phyloP scores from a whole-genome alignment of 2,329 filamentous ascomycete species.

The Penicillium sp. region DNA sequence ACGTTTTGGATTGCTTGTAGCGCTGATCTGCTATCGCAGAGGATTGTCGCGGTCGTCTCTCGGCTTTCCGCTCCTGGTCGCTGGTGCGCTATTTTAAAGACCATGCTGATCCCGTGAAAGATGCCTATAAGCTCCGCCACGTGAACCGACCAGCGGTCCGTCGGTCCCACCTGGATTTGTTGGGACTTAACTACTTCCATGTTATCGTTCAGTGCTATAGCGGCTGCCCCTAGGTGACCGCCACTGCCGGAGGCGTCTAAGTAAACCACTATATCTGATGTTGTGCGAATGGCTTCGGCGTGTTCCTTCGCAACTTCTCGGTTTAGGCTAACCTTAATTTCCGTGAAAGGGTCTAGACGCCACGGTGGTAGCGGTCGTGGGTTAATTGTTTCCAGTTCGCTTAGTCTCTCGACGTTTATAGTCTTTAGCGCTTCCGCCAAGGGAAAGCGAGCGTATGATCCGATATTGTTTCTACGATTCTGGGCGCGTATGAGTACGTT shows the following conservation, averaged over 20 bases:
- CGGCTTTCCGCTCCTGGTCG: too few relatives aligned
- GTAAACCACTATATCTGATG: slow-evolving; percentile 19
- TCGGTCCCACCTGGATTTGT: slow-evolving; percentile 18
- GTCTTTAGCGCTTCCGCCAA: slow-evolving; percentile 26
- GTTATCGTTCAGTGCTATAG: neutral
- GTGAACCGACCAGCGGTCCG: slow-evolving; percentile 29
- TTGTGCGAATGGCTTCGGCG: slow-evolving; percentile 13
- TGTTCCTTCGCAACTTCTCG: slow-evolving; percentile 24
- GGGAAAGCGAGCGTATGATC: slow-evolving; percentile 22
- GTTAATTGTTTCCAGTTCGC: slow-evolving; percentile 32
- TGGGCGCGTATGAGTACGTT: slow-evolving; percentile 15
- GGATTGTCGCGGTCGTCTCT: too few relatives aligned
- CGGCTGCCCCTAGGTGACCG: slow-evolving; percentile 22
- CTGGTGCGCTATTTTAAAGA: neutral
- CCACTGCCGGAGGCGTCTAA: slow-evolving; percentile 26
- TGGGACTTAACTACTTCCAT: slow-evolving; percentile 3
- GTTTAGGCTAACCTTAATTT: slow-evolving; percentile 30
- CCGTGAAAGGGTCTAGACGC: slow-evolving; percentile 22
- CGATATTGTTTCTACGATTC: slow-evolving; percentile 21
- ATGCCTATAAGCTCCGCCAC: slow-evolving; percentile 28
- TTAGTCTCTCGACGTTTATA: slow-evolving; percentile 19
- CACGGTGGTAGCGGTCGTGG: slow-evolving; percentile 25
- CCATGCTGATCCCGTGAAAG: slow-evolving; percentile 22
- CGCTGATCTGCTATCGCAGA: too few relatives aligned
- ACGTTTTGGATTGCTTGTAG: too few relatives aligned